phyloP scores from a whole-genome alignment of 2,329 filamentous ascomycete species.

The Elsinoe australis region DNA sequence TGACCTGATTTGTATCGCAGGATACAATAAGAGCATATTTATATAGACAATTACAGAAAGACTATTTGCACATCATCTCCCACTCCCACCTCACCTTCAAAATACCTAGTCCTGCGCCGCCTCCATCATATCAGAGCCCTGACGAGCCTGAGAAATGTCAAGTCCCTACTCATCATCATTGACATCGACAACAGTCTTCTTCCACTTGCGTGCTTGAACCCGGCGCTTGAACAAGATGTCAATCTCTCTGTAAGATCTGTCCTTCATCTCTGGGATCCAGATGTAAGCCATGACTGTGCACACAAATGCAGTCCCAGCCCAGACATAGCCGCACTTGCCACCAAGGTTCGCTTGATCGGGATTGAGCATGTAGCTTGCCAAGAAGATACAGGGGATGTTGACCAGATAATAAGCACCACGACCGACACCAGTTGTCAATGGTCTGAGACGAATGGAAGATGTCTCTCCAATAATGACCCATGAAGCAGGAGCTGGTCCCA shows the following conservation, averaged over 20 bases:
- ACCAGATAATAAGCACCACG: slow-evolving; percentile 57
- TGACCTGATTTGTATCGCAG: too few relatives aligned
- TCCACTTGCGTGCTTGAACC: slow-evolving; percentile 49
- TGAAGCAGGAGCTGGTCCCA: slow-evolving; percentile 56
- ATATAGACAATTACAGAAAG: too few relatives aligned
- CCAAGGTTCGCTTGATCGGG: slow-evolving; percentile 34
- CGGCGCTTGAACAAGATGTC: slow-evolving; percentile 52
- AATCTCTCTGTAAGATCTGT: slow-evolving; percentile 53
- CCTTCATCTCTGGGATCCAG: slow-evolving; percentile 51
- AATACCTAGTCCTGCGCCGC: too few relatives aligned
- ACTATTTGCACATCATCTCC: too few relatives aligned
- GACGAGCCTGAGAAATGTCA: too few relatives aligned
- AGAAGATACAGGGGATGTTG: slow-evolving; percentile 59
- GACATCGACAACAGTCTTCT: slow-evolving; percentile 49
- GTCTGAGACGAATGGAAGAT: slow-evolving; percentile 55
- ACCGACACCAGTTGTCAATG: slow-evolving; percentile 58
- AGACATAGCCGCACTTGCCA: slow-evolving; percentile 53
- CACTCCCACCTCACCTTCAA: too few relatives aligned
- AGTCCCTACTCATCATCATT: slow-evolving; percentile 57
- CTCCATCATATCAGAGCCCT: too few relatives aligned
- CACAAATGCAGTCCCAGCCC: slow-evolving; percentile 51
- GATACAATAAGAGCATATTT: too few relatives aligned
- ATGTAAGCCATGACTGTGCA: slow-evolving; percentile 44
- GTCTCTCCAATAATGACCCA: slow-evolving; percentile 63
- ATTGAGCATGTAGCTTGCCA: slow-evolving; percentile 22